Conservation (phyloP, 352 stramenopile genomes). For the Globisporangium megalacanthum region DNA sequence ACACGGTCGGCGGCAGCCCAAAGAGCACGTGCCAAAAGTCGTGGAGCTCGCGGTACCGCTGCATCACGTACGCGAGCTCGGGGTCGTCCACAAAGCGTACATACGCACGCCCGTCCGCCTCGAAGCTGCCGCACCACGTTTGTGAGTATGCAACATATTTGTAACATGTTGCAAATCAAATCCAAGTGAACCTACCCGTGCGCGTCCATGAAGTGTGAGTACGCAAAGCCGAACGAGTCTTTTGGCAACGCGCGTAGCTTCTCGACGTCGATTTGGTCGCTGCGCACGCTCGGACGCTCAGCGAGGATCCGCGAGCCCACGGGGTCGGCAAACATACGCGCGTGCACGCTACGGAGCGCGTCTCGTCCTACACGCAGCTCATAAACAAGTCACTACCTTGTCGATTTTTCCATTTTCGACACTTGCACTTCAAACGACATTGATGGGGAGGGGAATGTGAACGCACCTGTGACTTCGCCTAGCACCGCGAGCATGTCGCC, state of each 20-base stretch:
- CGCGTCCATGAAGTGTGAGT: constrained; percentile 87
- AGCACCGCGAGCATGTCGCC: constrained; percentile 94
- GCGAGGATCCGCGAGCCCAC: constrained; percentile 85
- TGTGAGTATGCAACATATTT: no score
- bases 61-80: constrained; percentile 96
- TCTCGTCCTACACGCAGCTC: constrained; percentile 32
- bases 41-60: constrained; percentile 91
- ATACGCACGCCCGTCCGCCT: constrained; percentile 80
- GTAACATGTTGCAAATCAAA: neutral
- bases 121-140: constrained; percentile 41
- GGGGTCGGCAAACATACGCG: constrained; percentile 82
- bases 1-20: constrained; percentile 90
- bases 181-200: constrained; percentile 48
- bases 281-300: constrained; percentile 83
- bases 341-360: constrained; percentile 81
- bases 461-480: constrained; percentile 89
- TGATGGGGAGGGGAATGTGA: neutral
- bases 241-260: constrained; percentile 57
- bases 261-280: constrained; percentile 64
- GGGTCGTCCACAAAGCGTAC: constrained; percentile 90
- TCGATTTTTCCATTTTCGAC: no score
- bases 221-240: constrained; percentile 88
- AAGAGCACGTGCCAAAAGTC: constrained; percentile 97
- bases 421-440: neutral
- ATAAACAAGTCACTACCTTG: no score